Base-by-base conservation (phyloP, 768 basidiomycete species). In the Naganishia onofrii region DNA sequence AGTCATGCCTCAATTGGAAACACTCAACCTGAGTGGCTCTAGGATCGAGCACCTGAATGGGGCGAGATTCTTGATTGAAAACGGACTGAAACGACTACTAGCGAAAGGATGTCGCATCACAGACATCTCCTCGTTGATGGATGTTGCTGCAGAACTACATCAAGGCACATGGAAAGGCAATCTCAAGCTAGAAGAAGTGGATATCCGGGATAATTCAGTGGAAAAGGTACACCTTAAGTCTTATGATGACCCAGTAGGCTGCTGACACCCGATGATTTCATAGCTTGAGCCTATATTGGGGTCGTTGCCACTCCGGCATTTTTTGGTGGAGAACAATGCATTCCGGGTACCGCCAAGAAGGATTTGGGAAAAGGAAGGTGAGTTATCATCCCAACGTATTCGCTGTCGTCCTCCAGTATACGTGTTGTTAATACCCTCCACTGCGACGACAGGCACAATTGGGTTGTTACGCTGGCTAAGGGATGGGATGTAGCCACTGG, bases 281-380 rank as follows among this genome's bases (percentile, higher is more conserved):
- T 21, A 57, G 69, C 70, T 75, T 15, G 68, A 66, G 2, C 68
- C 69, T 0, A 32, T 68, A 15, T 34, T 75, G 13, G 72, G 72
- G 2, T 69, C 57, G n/a, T 67, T 75, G n/a, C 72, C 74, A 8
- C 53, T 75, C 3, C 63, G 46, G 19, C 31, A 23, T 5, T 55
- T 75, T 32, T 56, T 70, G 2, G 74, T 75, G 19, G 74, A 75
- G 15, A 60, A 72, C 13, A 75, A 75, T 64, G 64, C 67, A 21
- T 75, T 75, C 44, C 55, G 71, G 21, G 42, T 57, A 0, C 74
- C 74, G 15, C 60, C 57, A 15, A 44, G 72, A 12, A 51, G 70
- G 34, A 57, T 71, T 3, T 75, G 72, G 71, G 74, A 75, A 52
- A 70, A 69, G 29, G 70, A 70, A 26, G 72, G 72, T 36, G 48